These are phyloP conservation scores for Kodamaea hsintzibuensis DNA, from an alignment of 805 yeast species.

Conservation along the genomic window DNA sequence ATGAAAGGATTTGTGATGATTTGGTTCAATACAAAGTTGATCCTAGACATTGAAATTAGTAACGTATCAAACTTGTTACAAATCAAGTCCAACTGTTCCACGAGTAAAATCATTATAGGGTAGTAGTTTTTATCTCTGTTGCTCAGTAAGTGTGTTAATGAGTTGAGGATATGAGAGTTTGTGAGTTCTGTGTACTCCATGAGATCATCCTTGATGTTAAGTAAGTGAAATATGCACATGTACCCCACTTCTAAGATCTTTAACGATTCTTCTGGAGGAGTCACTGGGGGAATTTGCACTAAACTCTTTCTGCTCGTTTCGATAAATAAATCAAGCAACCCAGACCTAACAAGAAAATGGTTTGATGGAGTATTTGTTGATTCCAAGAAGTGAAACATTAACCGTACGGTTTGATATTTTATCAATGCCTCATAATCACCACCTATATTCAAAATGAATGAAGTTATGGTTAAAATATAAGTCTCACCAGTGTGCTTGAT, in stretches of 20 bases:
- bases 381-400: slow-evolving; percentile 18
- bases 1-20: slow-evolving; percentile 29
- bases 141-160: slow-evolving; percentile 24
- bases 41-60: slow-evolving; percentile 27
- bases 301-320: slow-evolving; percentile 26
- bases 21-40: slow-evolving; percentile 32
- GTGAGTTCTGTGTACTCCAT: slow-evolving; percentile 10
- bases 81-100: neutral
- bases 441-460: slow-evolving; percentile 35
- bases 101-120: slow-evolving; percentile 2
- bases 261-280: slow-evolving; percentile 22
- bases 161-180: slow-evolving; percentile 25
- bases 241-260: slow-evolving; percentile 25
- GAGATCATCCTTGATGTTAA: slow-evolving; percentile 8
- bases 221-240: slow-evolving; percentile 16
- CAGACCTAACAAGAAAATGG: slow-evolving; percentile 21
- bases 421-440: slow-evolving; percentile 33
- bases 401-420: slow-evolving; percentile 26
- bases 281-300: slow-evolving; percentile 29
- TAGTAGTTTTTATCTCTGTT: slow-evolving; percentile 3
- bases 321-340: slow-evolving; percentile 27
- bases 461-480: slow-evolving; percentile 28
- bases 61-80: slow-evolving; percentile 9
- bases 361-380: neutral
- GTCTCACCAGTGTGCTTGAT: slow-evolving; percentile 8